Evolutionary conservation across 345 rosid species (phyloP).

Genomic region (Conringia planisiliqua): DNA sequence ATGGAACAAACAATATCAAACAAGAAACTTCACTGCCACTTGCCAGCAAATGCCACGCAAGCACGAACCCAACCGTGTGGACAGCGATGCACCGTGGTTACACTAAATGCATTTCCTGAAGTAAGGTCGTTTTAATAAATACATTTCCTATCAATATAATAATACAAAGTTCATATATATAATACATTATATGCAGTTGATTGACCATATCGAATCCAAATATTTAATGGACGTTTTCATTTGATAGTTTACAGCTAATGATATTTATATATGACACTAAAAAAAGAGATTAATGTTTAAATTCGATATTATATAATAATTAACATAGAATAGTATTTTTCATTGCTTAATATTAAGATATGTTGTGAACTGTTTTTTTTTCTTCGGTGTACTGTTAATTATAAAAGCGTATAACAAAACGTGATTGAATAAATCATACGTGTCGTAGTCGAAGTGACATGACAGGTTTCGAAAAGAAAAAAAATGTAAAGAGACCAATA

Average conservation of each 20-base stretch:
- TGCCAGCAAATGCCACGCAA: constrained; percentile 34
- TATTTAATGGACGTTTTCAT: constrained; percentile 1
- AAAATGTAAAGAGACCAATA: not conserved
- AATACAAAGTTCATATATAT: not conserved
- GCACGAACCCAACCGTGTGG: constrained; percentile 39
- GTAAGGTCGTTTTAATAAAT: constrained; percentile 2
- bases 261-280: not conserved
- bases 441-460: constrained; percentile 22
- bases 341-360: not conserved
- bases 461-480: not conserved
- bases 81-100: constrained; percentile 33
- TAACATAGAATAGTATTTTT: not conserved
- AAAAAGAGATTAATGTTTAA: not conserved
- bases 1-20: constrained; percentile 28
- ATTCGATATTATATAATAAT: not conserved
- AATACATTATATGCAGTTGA: not conserved
- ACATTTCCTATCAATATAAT: not conserved
- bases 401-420: not conserved
- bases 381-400: not conserved
- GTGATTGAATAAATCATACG: not conserved
- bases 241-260: constrained; percentile 1
- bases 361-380: not conserved
- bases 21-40: constrained; percentile 31
- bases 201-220: not conserved
- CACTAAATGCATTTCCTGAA: not conserved